Percentiles rank a stretch among this genome's conserved stretches.
Evolutionary conservation across 208 protist genomes (phyloP).

Genomic region (Acanthamoeba lugdunensis): DNA sequence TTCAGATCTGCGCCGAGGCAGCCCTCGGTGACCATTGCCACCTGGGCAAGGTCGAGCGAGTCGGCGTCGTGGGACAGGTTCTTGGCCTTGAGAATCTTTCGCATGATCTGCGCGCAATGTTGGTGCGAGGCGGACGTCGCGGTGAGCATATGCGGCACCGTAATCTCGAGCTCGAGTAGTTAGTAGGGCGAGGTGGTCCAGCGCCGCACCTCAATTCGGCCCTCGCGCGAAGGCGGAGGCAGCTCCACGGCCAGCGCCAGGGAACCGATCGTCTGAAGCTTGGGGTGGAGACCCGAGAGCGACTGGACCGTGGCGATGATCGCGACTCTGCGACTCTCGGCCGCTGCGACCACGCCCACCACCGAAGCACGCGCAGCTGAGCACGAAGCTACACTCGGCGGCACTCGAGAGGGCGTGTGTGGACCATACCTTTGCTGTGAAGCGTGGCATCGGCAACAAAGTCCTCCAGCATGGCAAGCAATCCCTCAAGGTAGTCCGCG

Average conservation of each 20-base stretch:
- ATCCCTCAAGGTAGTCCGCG: neutral
- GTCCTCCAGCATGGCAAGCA: constrained; percentile 12
- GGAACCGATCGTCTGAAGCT: constrained; percentile 69
- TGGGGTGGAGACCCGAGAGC: constrained; percentile 26
- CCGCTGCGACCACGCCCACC: neutral
- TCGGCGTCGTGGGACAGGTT: neutral
- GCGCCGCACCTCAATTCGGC: neutral
- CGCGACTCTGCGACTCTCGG: neutral
- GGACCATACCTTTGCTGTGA: neutral
- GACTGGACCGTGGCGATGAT: constrained; percentile 67
- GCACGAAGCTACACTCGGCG: neutral
- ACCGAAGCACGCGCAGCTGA: neutral
- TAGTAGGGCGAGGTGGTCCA: neutral
- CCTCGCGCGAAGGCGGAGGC: constrained; percentile 19
- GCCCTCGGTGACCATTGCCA: constrained; percentile 71
- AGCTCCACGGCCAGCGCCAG: constrained; percentile 70
- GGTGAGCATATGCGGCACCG: neutral
- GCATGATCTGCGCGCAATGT: neutral
- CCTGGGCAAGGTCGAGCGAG: constrained; percentile 42
- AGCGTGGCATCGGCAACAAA: constrained; percentile 5
- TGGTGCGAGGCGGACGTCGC: neutral
- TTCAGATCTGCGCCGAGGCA: constrained; percentile 74
- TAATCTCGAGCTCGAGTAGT: neutral
- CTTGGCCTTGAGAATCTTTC: neutral
- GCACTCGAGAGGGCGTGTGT: too few relatives aligned